Conservation (phyloP, 176 grass and related monocot species). For the Thinopyrum elongatum region DNA sequence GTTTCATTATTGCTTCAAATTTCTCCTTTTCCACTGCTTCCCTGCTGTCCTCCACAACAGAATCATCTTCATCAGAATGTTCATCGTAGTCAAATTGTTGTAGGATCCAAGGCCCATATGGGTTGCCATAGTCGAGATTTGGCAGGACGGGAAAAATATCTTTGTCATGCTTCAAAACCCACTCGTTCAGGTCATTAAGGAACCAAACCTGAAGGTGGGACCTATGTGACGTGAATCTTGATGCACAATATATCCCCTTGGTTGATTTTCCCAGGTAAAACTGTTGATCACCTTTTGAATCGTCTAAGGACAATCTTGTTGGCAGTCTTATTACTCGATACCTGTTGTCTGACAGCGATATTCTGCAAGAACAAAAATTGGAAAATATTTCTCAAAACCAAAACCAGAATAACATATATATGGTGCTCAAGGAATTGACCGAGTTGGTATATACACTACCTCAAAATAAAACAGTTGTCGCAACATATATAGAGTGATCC, state of each 20-base stretch:
- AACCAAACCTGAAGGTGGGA: not conserved
- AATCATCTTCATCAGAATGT: not conserved
- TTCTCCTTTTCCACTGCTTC: not conserved
- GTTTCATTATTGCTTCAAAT: not conserved
- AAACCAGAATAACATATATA: not conserved
- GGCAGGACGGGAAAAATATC: not conserved
- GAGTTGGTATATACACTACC: not conserved
- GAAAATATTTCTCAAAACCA: not conserved
- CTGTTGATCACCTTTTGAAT: not conserved
- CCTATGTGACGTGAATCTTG: not conserved
- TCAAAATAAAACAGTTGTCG: not conserved
- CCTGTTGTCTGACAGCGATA: not conserved
- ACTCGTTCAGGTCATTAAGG: not conserved
- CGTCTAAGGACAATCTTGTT: not conserved
- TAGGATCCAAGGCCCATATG: not conserved
- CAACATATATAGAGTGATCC: slow-evolving; percentile 1
- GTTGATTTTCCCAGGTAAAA: not conserved
- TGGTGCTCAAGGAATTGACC: not conserved
- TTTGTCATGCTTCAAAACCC: not conserved
- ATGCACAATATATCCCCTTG: too few species aligned
- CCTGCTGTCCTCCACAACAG: not conserved
- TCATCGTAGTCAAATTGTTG: not conserved
- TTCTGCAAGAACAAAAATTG: not conserved
- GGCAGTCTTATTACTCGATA: not conserved
- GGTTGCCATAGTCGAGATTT: not conserved